A percentile compares a stretch with the other conserved stretches of the same genome.
Evolutionary conservation across 352 stramenopile species (phyloP).

Genomic region (Phytophthora fragariaefolia): DNA sequence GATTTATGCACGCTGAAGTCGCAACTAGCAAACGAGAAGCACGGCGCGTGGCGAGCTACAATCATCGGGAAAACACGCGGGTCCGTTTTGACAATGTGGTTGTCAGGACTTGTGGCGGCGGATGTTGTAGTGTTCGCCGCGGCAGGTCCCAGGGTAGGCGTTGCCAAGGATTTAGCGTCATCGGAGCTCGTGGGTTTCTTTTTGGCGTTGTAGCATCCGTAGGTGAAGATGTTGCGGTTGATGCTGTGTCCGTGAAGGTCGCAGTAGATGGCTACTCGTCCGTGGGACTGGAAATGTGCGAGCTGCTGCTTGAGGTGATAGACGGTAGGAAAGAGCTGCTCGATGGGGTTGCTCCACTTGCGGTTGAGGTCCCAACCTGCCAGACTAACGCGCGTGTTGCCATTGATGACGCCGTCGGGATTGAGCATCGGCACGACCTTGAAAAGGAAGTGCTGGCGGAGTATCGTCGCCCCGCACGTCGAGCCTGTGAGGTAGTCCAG

Average conservation of each 20-base stretch:
- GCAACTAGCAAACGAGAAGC: slow-evolving; percentile 88
- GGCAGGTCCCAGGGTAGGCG: too few species aligned
- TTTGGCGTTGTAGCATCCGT: slow-evolving; percentile 75
- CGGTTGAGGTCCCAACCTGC: slow-evolving; percentile 86
- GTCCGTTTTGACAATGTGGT: slow-evolving; percentile 52
- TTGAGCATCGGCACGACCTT: slow-evolving; percentile 95
- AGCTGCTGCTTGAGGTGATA: slow-evolving; percentile 83
- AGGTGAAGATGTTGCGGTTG: slow-evolving; percentile 89
- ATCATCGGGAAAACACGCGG: slow-evolving; percentile 84
- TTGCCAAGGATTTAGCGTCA: slow-evolving; percentile 10
- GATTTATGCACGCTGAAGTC: slow-evolving; percentile 92
- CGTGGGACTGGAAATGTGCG: slow-evolving; percentile 55
- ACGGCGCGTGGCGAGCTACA: slow-evolving; percentile 67
- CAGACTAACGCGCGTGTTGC: slow-evolving; percentile 91
- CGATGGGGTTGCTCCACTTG: slow-evolving; percentile 79
- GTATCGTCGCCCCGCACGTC: slow-evolving; percentile 58
- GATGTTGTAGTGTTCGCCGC: slow-evolving; percentile 7
- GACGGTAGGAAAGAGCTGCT: slow-evolving; percentile 83
- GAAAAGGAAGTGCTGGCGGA: slow-evolving; percentile 88
- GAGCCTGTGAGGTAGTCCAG: slow-evolving; percentile 88
- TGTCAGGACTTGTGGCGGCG: background rate
- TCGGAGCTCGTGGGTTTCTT: slow-evolving; percentile 20
- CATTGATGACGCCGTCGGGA: slow-evolving; percentile 92
- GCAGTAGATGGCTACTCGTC: slow-evolving; percentile 82
- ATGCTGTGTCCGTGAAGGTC: slow-evolving; percentile 86